Conservation (phyloP, 2,329 filamentous ascomycete genomes). For the Tolypocladium ophioglossoides region DNA sequence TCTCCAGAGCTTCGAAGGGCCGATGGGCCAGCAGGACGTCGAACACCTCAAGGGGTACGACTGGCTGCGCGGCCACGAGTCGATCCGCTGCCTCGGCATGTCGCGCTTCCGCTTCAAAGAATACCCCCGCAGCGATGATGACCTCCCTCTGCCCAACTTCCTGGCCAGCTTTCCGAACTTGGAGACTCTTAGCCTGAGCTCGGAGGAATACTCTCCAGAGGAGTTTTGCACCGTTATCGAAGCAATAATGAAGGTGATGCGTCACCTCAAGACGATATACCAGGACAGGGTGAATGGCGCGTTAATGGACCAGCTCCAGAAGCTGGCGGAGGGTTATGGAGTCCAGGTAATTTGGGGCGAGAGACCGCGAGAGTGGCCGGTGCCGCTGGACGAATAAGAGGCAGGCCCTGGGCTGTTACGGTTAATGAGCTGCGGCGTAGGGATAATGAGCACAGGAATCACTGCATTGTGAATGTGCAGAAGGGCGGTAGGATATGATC, state of each 20-base stretch:
- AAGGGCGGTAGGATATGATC: background rate
- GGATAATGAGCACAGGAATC: background rate
- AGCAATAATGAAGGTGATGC: conserved; percentile 18
- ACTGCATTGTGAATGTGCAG: background rate
- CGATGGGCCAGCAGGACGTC: conserved; percentile 13
- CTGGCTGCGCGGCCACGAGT: conserved; percentile 24
- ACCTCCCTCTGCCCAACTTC: conserved; percentile 21
- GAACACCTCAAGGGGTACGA: conserved; percentile 18
- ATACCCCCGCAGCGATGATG: conserved; percentile 15
- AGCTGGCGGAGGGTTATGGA: conserved; percentile 10
- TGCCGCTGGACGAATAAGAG: conserved; percentile 4
- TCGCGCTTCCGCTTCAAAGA: conserved; percentile 22
- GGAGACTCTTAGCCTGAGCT: conserved; percentile 23
- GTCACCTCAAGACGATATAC: conserved; percentile 22
- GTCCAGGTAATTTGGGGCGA: conserved; percentile 20
- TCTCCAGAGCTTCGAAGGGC: conserved; percentile 10
- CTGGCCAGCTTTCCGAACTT: conserved; percentile 25
- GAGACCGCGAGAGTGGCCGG: conserved; percentile 20
- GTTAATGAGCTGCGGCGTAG: background rate
- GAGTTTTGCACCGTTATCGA: conserved; percentile 19
- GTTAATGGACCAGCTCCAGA: conserved; percentile 17
- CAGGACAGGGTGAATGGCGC: conserved; percentile 19
- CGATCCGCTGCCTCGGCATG: conserved; percentile 22
- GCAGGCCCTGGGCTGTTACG: background rate
- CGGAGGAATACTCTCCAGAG: conserved; percentile 15